Evolutionary conservation across 2,329 filamentous ascomycete genomes (phyloP).

Genomic region (Scleromitrula shiraiana): DNA sequence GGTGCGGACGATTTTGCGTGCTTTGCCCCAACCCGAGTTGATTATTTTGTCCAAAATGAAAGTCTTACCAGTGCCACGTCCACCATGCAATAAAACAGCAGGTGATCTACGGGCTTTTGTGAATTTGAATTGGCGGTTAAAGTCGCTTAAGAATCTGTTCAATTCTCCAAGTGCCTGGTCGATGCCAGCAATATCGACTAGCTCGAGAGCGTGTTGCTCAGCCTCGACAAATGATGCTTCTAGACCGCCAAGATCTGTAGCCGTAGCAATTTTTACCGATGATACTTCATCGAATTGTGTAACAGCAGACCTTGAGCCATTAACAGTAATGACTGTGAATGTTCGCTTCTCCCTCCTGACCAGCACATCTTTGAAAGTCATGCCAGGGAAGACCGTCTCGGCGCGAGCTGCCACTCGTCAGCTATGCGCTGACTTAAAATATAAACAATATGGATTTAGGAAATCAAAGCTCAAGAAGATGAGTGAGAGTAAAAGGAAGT

Average conservation of each 20-base stretch:
- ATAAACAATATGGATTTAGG: background rate
- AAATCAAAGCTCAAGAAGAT: background rate
- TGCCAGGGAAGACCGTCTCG: constrained; percentile 61
- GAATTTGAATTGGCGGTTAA: constrained; percentile 35
- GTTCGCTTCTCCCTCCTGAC: constrained; percentile 48
- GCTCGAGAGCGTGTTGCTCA: constrained; percentile 29
- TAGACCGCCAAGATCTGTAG: constrained; percentile 7
- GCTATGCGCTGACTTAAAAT: constrained; percentile 6
- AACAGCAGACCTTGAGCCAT: constrained; percentile 35
- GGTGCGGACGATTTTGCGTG: constrained; percentile 51
- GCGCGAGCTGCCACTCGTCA: constrained; percentile 42
- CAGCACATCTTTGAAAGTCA: constrained; percentile 59
- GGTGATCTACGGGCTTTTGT: constrained; percentile 25
- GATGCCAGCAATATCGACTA: constrained; percentile 60
- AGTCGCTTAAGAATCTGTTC: constrained; percentile 56
- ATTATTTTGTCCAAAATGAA: constrained; percentile 63
- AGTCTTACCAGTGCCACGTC: constrained; percentile 78
- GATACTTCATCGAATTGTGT: constrained; percentile 21
- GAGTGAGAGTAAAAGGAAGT: background rate
- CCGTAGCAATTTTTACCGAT: constrained; percentile 22
- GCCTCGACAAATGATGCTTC: constrained; percentile 1
- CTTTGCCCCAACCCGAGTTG: constrained; percentile 60
- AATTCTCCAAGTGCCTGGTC: constrained; percentile 54
- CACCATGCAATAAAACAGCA: constrained; percentile 58
- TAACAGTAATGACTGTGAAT: constrained; percentile 54